Evolutionary conservation across 2,329 filamentous ascomycete genomes (phyloP).

Genomic region (Colletotrichum filicis): DNA sequence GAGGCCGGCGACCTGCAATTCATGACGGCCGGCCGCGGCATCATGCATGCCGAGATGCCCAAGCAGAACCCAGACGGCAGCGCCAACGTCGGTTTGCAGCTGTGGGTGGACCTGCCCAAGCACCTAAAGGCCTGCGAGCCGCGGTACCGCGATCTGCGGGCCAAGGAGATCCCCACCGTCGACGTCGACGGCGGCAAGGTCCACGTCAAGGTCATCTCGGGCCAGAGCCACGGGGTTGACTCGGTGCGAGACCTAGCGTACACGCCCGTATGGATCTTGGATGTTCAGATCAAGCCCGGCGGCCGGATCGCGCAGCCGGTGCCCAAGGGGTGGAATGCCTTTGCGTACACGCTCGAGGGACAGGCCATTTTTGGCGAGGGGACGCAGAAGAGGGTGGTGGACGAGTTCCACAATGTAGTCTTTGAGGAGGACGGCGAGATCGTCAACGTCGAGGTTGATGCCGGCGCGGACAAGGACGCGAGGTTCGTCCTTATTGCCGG

Average conservation of each 20-base stretch:
- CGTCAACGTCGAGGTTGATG: conserved; percentile 76
- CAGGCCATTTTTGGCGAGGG: conserved; percentile 71
- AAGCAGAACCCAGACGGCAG: conserved; percentile 79
- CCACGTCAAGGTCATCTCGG: conserved; percentile 89
- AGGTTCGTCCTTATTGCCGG: conserved; percentile 81
- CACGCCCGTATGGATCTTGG: conserved; percentile 96
- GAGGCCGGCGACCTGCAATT: conserved; percentile 92
- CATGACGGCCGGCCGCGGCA: conserved; percentile 93
- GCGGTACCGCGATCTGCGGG: conserved; percentile 86
- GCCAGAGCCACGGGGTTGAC: conserved; percentile 84
- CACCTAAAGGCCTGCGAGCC: conserved; percentile 89
- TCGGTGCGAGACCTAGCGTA: conserved; percentile 92
- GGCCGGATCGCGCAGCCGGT: conserved; percentile 80
- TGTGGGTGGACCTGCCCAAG: conserved; percentile 93
- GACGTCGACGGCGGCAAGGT: conserved; percentile 79
- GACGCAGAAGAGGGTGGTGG: conserved; percentile 62
- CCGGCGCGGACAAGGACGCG: conserved; percentile 67
- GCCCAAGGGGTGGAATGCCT: conserved; percentile 87
- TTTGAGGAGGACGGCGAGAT: conserved; percentile 84
- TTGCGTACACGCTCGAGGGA: conserved; percentile 87
- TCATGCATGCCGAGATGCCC: conserved; percentile 97
- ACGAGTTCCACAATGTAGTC: conserved; percentile 87
- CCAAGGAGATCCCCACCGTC: conserved; percentile 81
- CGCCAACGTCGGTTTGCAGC: conserved; percentile 87
- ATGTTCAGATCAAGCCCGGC: conserved; percentile 83